Evolutionary conservation across 805 yeast genomes (phyloP), one percentile per base, ranked within the genome.

Genomic region (Candida saitoana): DNA sequence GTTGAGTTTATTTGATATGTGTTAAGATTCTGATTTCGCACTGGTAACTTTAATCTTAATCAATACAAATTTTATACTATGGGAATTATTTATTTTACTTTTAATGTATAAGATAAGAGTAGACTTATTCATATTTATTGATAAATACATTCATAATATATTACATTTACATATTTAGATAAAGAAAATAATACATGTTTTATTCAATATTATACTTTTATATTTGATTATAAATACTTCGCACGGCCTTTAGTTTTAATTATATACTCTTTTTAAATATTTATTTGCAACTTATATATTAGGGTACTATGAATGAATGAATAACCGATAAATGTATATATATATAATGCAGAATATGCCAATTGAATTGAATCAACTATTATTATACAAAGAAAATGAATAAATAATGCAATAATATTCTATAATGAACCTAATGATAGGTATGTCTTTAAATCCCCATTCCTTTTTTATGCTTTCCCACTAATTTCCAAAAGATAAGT

Each of bases 401-500:
- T 29, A 29, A 29, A 29, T 29, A 29, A 29, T 29, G 32, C 32
- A 29, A 29, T 6, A 29, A 12, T 29, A 29, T 14, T 29, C 32
- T 29, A 29, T 29, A 29, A 29, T 29, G 32, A 29, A 6, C 32
- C 32, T 29, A 29, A 5, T 29, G 32, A 29, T 29, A n/a, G n/a
- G n/a, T n/a, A n/a, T n/a, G n/a, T n/a, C n/a, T n/a, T n/a, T n/a
- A n/a, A n/a, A n/a, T n/a, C 27, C 27, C 27, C 27, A 22, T 6
- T 22, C 6, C 27, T 7, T 22, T 22, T 22, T 12, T 17, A 33
- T 17, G 38, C 16, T 24, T 54, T 56, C 4, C 62, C 65, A 38
- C 63, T 57, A 18, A 62, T 49, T 36, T 59, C 65, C 40, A 68
- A 52, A 47, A 82, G 66, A 54, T 76, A 77, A 31, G 74, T 71